Conservation (phyloP, 208 protist genomes). For the Phytomonas sp. region DNA sequence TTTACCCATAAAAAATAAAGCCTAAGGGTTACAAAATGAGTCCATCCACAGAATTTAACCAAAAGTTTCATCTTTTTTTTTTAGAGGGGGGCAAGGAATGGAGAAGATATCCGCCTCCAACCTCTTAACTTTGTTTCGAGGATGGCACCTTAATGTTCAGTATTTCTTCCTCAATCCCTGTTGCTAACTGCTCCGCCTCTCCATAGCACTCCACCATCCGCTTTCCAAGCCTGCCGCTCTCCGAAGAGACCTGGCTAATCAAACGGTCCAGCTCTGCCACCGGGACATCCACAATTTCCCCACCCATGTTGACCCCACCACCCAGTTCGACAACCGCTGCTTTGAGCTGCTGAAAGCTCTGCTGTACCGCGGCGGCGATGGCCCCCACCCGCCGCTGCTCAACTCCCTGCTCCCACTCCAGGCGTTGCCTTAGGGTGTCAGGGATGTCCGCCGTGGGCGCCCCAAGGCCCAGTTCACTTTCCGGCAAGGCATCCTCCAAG, state of each 20-base stretch:
- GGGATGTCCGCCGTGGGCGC: slow-evolving; percentile 16
- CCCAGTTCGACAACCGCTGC: slow-evolving; percentile 35
- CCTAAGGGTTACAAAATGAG: not conserved
- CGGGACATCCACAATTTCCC: slow-evolving; percentile 44
- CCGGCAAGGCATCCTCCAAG: slow-evolving; percentile 58
- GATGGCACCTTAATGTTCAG: slow-evolving; percentile 29
- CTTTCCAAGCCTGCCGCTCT: slow-evolving; percentile 41
- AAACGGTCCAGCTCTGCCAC: slow-evolving; percentile 47
- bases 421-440: slow-evolving; percentile 54
- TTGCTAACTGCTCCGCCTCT: slow-evolving; percentile 44
- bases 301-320: slow-evolving; percentile 22
- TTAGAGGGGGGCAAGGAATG: not conserved
- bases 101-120: not conserved
- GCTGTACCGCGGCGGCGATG: slow-evolving; percentile 20
- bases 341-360: slow-evolving; percentile 32
- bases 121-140: slow-evolving; percentile 12
- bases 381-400: slow-evolving; percentile 42
- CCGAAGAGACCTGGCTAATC: slow-evolving; percentile 37
- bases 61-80: not conserved
- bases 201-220: slow-evolving; percentile 64
- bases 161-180: slow-evolving; percentile 41
- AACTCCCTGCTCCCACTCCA: slow-evolving; percentile 51
- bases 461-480: slow-evolving; percentile 27
- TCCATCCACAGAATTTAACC: not conserved
- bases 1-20: not conserved